These are phyloP conservation scores for Dipteronia dyeriana DNA, from an alignment of 345 rosid species.

Conservation along the genomic window DNA sequence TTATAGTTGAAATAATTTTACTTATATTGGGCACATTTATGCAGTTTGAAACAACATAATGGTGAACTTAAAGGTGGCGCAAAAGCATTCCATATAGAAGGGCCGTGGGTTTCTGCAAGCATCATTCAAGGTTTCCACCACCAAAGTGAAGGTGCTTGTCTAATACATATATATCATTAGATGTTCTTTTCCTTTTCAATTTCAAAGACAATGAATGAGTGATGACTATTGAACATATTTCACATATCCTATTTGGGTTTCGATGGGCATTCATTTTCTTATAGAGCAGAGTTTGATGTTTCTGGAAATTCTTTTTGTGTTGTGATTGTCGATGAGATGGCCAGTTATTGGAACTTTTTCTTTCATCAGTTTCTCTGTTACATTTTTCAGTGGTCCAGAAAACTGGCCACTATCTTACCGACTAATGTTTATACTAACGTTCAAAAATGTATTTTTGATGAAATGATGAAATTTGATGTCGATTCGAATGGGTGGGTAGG, in stretches of 20 bases:
- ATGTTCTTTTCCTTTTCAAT: not conserved
- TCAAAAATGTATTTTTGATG: too few relatives aligned
- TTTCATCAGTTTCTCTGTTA: not conserved
- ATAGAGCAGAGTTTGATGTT: not conserved
- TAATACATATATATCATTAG: not conserved
- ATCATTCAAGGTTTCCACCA: slow-evolving; percentile 58
- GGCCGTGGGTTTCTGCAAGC: slow-evolving; percentile 88
- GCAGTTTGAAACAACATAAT: slow-evolving; percentile 83
- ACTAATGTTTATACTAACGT: too few relatives aligned
- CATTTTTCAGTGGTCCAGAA: not conserved
- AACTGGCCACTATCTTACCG: not conserved
- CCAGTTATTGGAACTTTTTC: not conserved
- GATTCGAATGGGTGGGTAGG: too few relatives aligned
- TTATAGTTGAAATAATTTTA: not conserved
- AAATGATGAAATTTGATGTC: too few relatives aligned
- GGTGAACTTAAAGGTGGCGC: slow-evolving; percentile 85
- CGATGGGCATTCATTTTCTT: not conserved
- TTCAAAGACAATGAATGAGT: not conserved
- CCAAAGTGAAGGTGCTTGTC: slow-evolving; percentile 55
- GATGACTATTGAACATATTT: not conserved
- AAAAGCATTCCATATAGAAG: slow-evolving; percentile 75
- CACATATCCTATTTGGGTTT: not conserved
- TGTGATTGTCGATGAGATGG: not conserved
- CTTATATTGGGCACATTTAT: not conserved
- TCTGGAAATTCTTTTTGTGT: not conserved